Percentiles rank a stretch among this genome's conserved stretches.
phyloP scores from a whole-genome alignment of 441 rosid species.

The Dalechampia spathulata region DNA sequence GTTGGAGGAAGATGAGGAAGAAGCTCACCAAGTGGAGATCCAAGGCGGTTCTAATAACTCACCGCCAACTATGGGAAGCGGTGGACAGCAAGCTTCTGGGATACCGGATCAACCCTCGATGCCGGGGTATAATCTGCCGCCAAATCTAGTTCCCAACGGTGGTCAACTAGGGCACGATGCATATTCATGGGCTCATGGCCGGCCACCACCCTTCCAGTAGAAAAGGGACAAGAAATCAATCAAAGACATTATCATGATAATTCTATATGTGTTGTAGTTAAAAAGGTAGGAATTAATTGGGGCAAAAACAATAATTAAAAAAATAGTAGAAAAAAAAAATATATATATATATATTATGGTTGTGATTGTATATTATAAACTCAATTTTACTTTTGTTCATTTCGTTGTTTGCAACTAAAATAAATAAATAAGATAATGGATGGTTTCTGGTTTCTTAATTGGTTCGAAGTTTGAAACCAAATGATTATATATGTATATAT shows the following conservation, averaged over 20 bases:
- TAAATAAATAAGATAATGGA: too few species aligned
- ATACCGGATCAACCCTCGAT: conserved; percentile 41
- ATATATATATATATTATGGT: conserved; percentile 12
- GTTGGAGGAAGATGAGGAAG: conserved; percentile 60
- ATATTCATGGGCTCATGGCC: conserved; percentile 52
- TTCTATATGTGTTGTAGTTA: conserved; percentile 14
- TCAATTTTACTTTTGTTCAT: conserved; percentile 5
- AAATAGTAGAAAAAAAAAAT: conserved; percentile 7
- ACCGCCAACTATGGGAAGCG: conserved; percentile 39
- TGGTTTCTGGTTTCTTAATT: conserved; percentile 19
- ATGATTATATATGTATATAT: conserved; percentile 9
- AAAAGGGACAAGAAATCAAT: neutral
- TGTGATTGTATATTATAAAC: conserved; percentile 22
- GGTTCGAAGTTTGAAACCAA: conserved; percentile 4
- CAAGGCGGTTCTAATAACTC: conserved; percentile 34
- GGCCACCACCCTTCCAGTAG: conserved; percentile 48
- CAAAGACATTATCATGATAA: conserved; percentile 1
- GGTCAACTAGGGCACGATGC: conserved; percentile 68
- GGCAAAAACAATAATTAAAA: neutral
- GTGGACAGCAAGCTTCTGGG: conserved; percentile 29
- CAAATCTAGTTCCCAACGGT: conserved; percentile 44
- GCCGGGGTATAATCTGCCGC: conserved; percentile 45
- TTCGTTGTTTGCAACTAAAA: conserved; percentile 26
- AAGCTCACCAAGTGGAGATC: conserved; percentile 35
- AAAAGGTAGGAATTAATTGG: conserved; percentile 15